phyloP scores from a whole-genome alignment of 179 eudicot genomes.

The Amaranthus tricolor region DNA sequence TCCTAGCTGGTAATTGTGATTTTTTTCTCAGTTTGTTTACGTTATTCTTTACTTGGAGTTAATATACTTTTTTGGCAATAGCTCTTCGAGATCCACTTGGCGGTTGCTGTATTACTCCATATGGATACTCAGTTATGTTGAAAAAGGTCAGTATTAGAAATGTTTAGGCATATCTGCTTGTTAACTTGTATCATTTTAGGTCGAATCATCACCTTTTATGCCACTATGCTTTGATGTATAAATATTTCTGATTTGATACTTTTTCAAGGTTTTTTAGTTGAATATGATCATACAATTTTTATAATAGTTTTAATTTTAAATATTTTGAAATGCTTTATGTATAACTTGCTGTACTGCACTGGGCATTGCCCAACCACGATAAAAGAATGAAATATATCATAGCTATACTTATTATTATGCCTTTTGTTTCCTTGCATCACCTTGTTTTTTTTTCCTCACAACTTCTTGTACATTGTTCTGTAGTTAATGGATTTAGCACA shows the following conservation, averaged over 20 bases:
- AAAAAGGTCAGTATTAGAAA: slow-evolving; percentile 54
- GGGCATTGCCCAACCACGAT: neutral
- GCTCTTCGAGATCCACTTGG: slow-evolving; percentile 96
- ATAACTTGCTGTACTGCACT: neutral
- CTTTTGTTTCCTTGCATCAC: neutral
- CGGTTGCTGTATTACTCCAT: slow-evolving; percentile 83
- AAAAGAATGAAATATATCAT: slow-evolving; percentile 4
- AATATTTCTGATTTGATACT: neutral
- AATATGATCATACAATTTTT: neutral
- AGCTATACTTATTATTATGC: neutral
- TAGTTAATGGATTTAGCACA: slow-evolving; percentile 90
- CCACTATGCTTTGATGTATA: neutral
- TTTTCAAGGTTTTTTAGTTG: neutral
- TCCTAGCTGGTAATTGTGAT: neutral
- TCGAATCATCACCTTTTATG: neutral
- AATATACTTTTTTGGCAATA: slow-evolving; percentile 31
- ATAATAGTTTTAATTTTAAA: neutral
- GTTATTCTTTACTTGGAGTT: neutral
- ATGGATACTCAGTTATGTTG: slow-evolving; percentile 82
- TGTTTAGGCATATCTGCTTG: neutral
- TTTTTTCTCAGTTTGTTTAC: neutral
- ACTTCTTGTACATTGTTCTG: slow-evolving; percentile 22
- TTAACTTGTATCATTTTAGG: neutral
- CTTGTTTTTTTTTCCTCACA: slow-evolving; percentile 11
- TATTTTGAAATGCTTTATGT: neutral